Percentiles rank a stretch among this genome's conserved stretches.
Evolutionary conservation across 331 rosid genomes (phyloP).

Genomic region (Ulmus americana): DNA sequence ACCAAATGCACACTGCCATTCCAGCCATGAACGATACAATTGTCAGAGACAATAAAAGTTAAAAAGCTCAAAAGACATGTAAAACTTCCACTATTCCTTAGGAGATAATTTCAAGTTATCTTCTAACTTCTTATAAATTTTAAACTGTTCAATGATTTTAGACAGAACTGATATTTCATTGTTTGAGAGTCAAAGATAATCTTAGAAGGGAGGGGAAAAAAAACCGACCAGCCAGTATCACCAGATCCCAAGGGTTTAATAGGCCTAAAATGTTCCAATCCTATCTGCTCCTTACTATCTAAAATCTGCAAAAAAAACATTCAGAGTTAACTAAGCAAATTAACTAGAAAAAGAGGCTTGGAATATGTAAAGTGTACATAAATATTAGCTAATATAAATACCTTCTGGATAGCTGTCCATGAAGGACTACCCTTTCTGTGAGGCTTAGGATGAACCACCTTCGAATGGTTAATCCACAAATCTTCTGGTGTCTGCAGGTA

Average conservation of each 20-base stretch:
- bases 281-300: conserved; percentile 60
- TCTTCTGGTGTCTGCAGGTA: conserved; percentile 82
- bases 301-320: conserved; percentile 49
- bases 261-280: conserved; percentile 79
- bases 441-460: conserved; percentile 76
- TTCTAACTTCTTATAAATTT: no score
- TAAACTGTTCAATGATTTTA: no score
- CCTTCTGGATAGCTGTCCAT: conserved; percentile 80
- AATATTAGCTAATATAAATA: conserved; percentile 18
- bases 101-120: neutral
- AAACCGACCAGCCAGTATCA: conserved; percentile 81
- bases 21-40: conserved; percentile 11
- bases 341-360: conserved; percentile 3
- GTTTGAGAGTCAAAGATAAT: neutral
- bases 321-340: conserved; percentile 25
- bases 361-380: neutral
- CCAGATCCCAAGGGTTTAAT: conserved; percentile 86
- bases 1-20: conserved; percentile 85
- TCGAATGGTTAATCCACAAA: conserved; percentile 87
- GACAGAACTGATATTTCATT: neutral
- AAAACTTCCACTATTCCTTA: neutral
- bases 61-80: neutral
- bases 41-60: neutral
- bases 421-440: conserved; percentile 62
- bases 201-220: conserved; percentile 3